phyloP scores from a whole-genome alignment of 148 eudicot species.

The Dianthus caryophyllus region DNA sequence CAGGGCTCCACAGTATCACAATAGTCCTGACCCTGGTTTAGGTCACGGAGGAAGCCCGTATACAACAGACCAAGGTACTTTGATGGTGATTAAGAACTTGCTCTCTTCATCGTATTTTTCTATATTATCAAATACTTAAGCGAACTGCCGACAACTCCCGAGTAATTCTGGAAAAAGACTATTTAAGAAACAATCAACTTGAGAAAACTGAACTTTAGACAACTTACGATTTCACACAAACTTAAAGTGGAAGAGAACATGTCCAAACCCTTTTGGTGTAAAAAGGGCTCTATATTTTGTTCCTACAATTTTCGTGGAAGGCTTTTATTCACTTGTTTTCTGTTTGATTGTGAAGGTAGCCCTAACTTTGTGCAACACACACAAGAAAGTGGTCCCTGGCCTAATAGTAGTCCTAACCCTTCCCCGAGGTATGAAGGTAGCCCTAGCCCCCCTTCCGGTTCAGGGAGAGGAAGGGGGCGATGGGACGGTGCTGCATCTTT shows the following conservation, averaged over 20 bases:
- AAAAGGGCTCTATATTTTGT: background rate
- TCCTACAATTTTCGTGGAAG: background rate
- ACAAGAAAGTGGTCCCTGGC: conserved; percentile 36
- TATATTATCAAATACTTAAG: no score
- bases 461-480: conserved; percentile 41
- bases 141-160: no score
- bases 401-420: conserved; percentile 26
- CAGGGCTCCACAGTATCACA: conserved; percentile 27
- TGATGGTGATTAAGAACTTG: background rate
- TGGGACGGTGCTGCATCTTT: conserved; percentile 30
- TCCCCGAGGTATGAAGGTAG: conserved; percentile 31
- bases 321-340: conserved; percentile 15
- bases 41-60: conserved; percentile 34
- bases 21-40: conserved; percentile 33
- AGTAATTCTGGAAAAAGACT: no score
- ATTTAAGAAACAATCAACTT: no score
- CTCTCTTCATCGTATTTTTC: no score
- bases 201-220: no score
- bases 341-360: conserved; percentile 31
- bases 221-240: no score
- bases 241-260: no score
- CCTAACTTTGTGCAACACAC: conserved; percentile 27
- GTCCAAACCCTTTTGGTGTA: conserved; percentile 1
- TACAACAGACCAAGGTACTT: conserved; percentile 32
- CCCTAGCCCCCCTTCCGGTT: conserved; percentile 21